phyloP scores from a whole-genome alignment of 768 basidiomycete species.

The Coprinopsis cinerea region DNA sequence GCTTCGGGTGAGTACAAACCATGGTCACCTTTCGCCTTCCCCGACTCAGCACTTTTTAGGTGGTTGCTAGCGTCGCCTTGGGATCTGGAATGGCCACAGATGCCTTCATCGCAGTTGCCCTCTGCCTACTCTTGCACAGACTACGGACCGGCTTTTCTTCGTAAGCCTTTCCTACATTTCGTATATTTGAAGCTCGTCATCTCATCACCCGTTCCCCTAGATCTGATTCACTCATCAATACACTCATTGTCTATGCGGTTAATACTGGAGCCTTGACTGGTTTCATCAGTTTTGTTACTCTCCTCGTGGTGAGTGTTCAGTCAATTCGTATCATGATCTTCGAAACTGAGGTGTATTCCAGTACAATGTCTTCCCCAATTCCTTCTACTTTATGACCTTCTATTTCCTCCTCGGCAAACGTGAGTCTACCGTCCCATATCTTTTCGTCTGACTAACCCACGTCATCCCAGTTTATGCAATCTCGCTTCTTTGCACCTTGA shows the following conservation, averaged over 20 bases:
- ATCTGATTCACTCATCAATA: constrained; percentile 51
- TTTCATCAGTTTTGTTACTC: constrained; percentile 35
- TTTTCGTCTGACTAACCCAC: neutral
- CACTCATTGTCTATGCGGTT: constrained; percentile 52
- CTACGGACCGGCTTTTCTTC: constrained; percentile 44
- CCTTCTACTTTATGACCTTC: constrained; percentile 50
- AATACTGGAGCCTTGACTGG: constrained; percentile 60
- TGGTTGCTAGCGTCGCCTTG: constrained; percentile 42
- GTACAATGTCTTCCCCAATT: constrained; percentile 47
- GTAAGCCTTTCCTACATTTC: constrained; percentile 20
- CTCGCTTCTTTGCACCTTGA: constrained; percentile 41
- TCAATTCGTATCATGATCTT: neutral
- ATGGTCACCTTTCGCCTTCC: neutral
- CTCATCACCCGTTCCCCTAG: constrained; percentile 26
- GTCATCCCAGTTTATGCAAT: constrained; percentile 32
- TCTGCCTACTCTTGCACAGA: constrained; percentile 49
- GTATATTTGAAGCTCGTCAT: too few relatives aligned
- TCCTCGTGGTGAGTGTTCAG: constrained; percentile 26
- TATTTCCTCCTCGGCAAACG: constrained; percentile 59
- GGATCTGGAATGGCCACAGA: constrained; percentile 47
- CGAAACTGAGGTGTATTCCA: constrained; percentile 17
- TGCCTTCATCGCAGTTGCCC: constrained; percentile 41
- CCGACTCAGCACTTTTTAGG: constrained; percentile 21
- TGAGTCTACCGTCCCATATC: constrained; percentile 16
- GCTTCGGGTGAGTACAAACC: constrained; percentile 30